phyloP scores from a whole-genome alignment of 139 green algal species.

The Chlamydomonas sp. region DNA sequence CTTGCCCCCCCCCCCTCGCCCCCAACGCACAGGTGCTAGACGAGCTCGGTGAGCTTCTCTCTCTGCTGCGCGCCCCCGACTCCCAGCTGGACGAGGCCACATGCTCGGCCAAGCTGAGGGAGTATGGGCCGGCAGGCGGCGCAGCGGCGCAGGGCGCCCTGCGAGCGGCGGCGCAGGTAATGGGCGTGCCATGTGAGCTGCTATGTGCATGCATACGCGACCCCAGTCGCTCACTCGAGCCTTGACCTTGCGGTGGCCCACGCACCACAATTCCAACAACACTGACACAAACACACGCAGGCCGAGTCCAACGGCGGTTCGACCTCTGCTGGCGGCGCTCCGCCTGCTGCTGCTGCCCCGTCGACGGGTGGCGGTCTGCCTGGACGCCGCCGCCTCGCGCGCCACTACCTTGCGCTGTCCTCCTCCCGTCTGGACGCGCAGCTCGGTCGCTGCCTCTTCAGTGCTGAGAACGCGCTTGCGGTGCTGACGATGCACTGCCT shows the following conservation, averaged over 20 bases:
- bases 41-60: conserved; percentile 33
- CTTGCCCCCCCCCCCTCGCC: too few species aligned
- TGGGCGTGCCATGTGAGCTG: too few species aligned
- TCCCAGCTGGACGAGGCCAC: conserved; percentile 15
- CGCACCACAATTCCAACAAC: too few species aligned
- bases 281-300: too few species aligned
- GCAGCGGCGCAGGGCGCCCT: conserved; percentile 11
- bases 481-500: conserved; percentile 42
- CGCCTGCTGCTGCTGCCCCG: too few species aligned
- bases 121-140: conserved; percentile 19
- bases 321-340: too few species aligned
- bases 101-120: conserved; percentile 5
- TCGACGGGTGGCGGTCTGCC: conserved; percentile 13
- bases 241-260: too few species aligned
- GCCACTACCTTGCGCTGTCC: conserved; percentile 20
- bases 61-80: conserved; percentile 19
- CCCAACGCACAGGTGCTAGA: conserved; percentile 23
- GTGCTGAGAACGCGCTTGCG: conserved; percentile 45
- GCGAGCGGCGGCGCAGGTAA: too few species aligned
- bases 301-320: too few species aligned
- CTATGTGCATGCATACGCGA: too few species aligned
- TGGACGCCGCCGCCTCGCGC: conserved; percentile 22
- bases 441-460: conserved; percentile 30
- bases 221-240: too few species aligned
- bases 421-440: conserved; percentile 20